phyloP scores from a whole-genome alignment of 148 eudicot species.

The Dianthus caryophyllus region DNA sequence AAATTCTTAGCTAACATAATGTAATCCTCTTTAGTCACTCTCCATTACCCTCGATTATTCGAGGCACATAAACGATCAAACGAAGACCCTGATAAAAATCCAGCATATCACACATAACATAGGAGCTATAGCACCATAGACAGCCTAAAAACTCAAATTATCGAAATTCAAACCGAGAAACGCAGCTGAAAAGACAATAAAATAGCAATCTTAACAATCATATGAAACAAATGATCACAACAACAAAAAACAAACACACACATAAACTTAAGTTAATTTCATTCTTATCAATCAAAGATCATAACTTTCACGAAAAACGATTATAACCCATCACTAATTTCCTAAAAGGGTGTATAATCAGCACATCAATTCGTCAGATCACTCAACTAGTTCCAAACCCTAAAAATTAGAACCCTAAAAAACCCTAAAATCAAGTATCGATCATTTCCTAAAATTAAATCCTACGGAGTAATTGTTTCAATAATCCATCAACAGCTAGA shows the following conservation, averaged over 20 bases:
- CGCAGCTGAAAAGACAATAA: background rate
- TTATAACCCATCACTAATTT: background rate
- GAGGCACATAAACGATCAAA: background rate
- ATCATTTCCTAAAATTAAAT: background rate
- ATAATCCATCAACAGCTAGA: background rate
- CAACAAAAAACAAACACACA: background rate
- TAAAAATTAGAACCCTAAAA: background rate
- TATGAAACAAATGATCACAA: background rate
- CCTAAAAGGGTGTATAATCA: background rate
- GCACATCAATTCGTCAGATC: background rate
- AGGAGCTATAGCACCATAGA: conserved; percentile 4
- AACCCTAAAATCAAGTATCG: background rate
- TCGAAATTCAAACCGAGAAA: background rate
- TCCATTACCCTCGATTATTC: background rate
- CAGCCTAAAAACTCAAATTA: background rate
- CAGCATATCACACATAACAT: background rate
- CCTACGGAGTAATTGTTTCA: background rate
- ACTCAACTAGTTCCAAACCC: background rate
- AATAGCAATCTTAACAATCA: background rate
- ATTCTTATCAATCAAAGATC: background rate
- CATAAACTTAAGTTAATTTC: background rate
- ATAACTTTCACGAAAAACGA: background rate
- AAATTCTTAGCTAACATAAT: background rate
- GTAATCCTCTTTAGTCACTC: background rate
- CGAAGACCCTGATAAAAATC: too few species aligned